Evolutionary conservation across 2,329 filamentous ascomycete species (phyloP).

Genomic region (Fusarium brevicatenulatum): DNA sequence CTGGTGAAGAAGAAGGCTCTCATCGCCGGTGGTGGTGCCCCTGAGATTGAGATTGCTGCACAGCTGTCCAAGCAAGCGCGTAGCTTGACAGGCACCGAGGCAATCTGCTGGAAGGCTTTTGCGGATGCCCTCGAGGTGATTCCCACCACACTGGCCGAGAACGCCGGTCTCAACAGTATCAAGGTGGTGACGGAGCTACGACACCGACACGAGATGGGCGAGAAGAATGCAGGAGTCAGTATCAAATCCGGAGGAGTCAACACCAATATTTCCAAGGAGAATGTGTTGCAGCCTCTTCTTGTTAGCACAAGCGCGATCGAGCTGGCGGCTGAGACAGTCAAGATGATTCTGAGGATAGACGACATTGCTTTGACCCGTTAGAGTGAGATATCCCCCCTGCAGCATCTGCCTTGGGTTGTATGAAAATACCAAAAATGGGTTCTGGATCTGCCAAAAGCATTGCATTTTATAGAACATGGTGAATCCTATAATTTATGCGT

Average conservation of each 20-base stretch:
- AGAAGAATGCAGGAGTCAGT: slow-evolving; percentile 96
- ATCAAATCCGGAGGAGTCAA: slow-evolving; percentile 98
- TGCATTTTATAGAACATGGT: slow-evolving; percentile 22
- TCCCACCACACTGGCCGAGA: slow-evolving; percentile 95
- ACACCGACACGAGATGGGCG: slow-evolving; percentile 92
- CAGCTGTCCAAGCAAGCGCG: slow-evolving; percentile 84
- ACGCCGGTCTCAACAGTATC: slow-evolving; percentile 97
- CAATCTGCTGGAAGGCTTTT: slow-evolving; percentile 99
- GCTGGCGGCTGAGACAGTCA: slow-evolving; percentile 96
- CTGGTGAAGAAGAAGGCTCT: slow-evolving; percentile 99
- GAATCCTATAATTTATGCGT: slow-evolving; percentile 14
- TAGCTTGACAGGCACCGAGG: slow-evolving; percentile 87
- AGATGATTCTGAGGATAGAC: slow-evolving; percentile 83
- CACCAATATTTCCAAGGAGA: slow-evolving; percentile 95
- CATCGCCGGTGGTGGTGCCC: slow-evolving; percentile 94
- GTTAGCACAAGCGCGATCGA: slow-evolving; percentile 98
- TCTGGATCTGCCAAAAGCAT: slow-evolving; percentile 40
- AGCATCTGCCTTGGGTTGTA: slow-evolving; percentile 48
- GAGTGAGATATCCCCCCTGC: slow-evolving; percentile 45
- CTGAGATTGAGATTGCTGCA: slow-evolving; percentile 95
- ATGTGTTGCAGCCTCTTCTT: slow-evolving; percentile 92
- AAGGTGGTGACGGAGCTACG: slow-evolving; percentile 97
- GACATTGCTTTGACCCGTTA: slow-evolving; percentile 73
- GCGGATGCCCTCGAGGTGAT: slow-evolving; percentile 98
- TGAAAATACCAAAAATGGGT: slow-evolving; percentile 51